Base-by-base conservation (phyloP, 83 land plant genomes). In the Picea mariana region DNA sequence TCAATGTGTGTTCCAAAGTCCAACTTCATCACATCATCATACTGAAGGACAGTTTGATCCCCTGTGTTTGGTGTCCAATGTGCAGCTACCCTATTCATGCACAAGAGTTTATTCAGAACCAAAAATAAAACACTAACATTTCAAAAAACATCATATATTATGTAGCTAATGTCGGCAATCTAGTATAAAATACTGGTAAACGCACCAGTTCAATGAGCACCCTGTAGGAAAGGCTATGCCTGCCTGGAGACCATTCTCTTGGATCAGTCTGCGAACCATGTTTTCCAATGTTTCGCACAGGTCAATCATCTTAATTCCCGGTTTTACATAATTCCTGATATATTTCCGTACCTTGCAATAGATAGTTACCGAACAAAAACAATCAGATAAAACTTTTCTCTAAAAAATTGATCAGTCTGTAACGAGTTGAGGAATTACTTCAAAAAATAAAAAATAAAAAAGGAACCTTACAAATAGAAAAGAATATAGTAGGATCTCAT, bases 151-250 rank as follows among this genome's bases (percentile, higher is more conserved):
- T 21, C 42, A 80, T 15, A 52, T 52, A 52, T 69, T 17, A 40
- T 42, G 13, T 42, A 34, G 58, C 40, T 69, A 34, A 16, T 42
- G 40, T 38, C 38, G 16, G 24, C 52, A 73, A 12, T n/a, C 26
- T 9, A n/a, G 44, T 11, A 73, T 9, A 9, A 52, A 21, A 44
- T 44, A 11, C 77, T 20, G 21, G 9, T 24, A 79, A 21, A 80
- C 82, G 16, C 87, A 97, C 99, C 98, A 97, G 79, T 97, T 97
- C 82, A 95, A 84, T 23, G 99, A 97, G 86, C 99, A 97, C 47
- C 99, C 99, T 40, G 99, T 97, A 16, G 99, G 99, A 73, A 97
- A 97, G 24, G 98, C 99, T 85, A 97, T 97, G 84, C 99, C 99
- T 61, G 99, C 99, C 81, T 92, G 92, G 69, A 97, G 86, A 16